Evolutionary conservation across 176 grass and related monocot genomes (phyloP).

Genomic region (Cenchrus fungigraminus): DNA sequence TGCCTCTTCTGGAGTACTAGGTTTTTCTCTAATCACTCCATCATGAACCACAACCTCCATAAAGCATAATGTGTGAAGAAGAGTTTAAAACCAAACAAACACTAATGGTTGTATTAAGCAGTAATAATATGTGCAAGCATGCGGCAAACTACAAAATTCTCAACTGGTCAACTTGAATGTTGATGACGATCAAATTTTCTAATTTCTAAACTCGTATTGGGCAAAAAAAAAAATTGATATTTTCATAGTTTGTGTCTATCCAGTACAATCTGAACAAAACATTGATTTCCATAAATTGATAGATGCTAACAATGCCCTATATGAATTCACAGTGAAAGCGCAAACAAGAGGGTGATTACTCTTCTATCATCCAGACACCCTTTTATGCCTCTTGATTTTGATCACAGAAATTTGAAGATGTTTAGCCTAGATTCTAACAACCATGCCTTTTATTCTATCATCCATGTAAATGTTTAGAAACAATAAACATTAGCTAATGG

Average conservation of each 20-base stretch:
- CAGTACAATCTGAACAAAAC: constrained; percentile 14
- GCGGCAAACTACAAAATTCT: constrained; percentile 3
- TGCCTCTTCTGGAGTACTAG: constrained; percentile 80
- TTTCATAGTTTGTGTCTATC: background rate
- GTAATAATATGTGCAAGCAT: background rate
- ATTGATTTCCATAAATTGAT: background rate
- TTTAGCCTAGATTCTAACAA: background rate
- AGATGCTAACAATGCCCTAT: background rate
- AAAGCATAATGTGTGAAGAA: constrained; percentile 27
- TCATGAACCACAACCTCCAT: constrained; percentile 93
- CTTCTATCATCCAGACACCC: background rate
- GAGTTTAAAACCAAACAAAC: background rate
- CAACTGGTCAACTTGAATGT: constrained; percentile 25
- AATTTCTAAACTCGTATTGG: background rate
- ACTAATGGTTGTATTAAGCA: constrained; percentile 12
- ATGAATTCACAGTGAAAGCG: background rate
- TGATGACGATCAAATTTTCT: background rate
- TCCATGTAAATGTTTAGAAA: background rate
- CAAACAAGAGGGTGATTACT: background rate
- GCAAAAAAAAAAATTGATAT: background rate
- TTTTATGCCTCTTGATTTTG: constrained; percentile 15
- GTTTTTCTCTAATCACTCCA: constrained; percentile 95
- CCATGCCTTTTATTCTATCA: background rate
- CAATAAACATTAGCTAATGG: constrained; percentile 21
- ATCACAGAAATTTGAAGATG: background rate